Base-by-base conservation (phyloP, 805 yeast genomes). In the Suhomyces faveliae region DNA sequence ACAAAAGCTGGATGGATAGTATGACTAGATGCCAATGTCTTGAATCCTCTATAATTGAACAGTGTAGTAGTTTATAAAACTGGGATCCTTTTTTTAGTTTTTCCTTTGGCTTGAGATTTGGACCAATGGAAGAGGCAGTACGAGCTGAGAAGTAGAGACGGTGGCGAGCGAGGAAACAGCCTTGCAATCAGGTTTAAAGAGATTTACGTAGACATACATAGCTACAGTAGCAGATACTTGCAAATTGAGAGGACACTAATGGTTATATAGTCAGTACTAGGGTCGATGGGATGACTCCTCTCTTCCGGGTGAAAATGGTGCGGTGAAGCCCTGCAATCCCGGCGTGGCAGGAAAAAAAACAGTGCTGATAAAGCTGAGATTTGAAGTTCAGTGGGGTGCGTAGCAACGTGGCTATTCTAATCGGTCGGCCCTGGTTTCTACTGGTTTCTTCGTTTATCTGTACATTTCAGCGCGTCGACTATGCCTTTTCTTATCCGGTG, bases 31-130 rank as follows among this genome's bases (percentile, higher is more conserved):
- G 30, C 30, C 30, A 27, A 33, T 33, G 21, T 33, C 7, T 33
- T 11, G 21, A 33, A 17, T 15, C 21, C 37, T 33, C 37, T 33
- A 33, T 33, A 33, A 33, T 17, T 33, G 37, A 33, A 33, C 21
- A 24, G 27, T 24, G 21, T 33, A 33, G 37, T 33, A 17, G 37
- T 33, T 5, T 33, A 7, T 33, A 17, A 33, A 33, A 33, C 35
- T 29, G 33, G 15, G 33, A 15, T 13, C 33, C 35, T 25, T 21
- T 37, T 40, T 40, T 30, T 24, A 8, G 25, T 42, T 42, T 42
- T 42, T 42, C 44, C 44, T 42, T 42, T 30, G 19, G 37, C 38
- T 27, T 33, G 25, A 29, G 44, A 42, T 42, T 37, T 37, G 25
- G 44, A 30, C 44, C 44, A 42, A 40, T 40, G 37, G 43, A 25